Evolutionary conservation across 106 monocot species (phyloP).

Genomic region (Dendrobium huoshanense): DNA sequence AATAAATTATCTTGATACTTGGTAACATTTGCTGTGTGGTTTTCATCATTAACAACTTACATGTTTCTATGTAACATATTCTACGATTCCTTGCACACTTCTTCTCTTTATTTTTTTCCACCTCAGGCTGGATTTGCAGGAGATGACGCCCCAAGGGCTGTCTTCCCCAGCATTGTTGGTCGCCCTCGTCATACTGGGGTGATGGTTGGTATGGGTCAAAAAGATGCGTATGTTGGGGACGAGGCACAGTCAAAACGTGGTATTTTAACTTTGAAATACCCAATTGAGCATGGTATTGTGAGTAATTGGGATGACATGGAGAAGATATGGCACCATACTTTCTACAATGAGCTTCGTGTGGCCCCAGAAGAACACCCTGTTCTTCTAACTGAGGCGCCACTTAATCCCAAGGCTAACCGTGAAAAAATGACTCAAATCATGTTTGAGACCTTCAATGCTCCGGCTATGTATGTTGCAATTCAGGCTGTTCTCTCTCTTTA

Average conservation of each 20-base stretch:
- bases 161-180: slow-evolving; percentile 28
- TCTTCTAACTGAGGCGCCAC: slow-evolving; percentile 22
- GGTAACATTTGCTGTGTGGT: background rate
- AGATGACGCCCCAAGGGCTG: slow-evolving; percentile 31
- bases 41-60: background rate
- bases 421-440: slow-evolving; percentile 33
- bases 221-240: slow-evolving; percentile 31
- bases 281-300: slow-evolving; percentile 17
- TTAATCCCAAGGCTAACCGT: slow-evolving; percentile 23
- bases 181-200: slow-evolving; percentile 34
- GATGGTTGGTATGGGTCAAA: slow-evolving; percentile 40
- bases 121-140: slow-evolving; percentile 26
- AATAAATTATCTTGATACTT: background rate
- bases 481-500: slow-evolving; percentile 34
- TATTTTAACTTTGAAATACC: too few relatives aligned
- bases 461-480: slow-evolving; percentile 34
- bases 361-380: slow-evolving; percentile 26
- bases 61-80: too few relatives aligned
- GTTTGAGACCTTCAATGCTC: slow-evolving; percentile 35
- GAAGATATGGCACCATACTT: slow-evolving; percentile 27
- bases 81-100: too few relatives aligned
- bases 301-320: slow-evolving; percentile 37
- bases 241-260: slow-evolving; percentile 23
- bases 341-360: slow-evolving; percentile 27
- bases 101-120: background rate